Percentiles rank a stretch among this genome's conserved stretches.
These are phyloP conservation scores for Hymenoscyphus fructigenus DNA, from an alignment of 2,329 filamentous ascomycete species.

Conservation along the genomic window DNA sequence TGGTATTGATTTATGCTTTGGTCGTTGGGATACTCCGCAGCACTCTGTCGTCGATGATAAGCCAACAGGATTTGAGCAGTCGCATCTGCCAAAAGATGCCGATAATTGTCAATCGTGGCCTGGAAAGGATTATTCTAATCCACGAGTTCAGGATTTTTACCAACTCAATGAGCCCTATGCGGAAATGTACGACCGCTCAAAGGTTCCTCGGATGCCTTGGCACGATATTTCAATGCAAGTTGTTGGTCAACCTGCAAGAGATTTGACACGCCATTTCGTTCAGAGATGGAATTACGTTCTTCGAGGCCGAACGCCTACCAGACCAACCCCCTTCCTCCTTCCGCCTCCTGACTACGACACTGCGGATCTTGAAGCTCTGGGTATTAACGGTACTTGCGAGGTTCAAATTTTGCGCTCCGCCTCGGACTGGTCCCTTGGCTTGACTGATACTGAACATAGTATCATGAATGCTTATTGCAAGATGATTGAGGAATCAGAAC, in stretches of 20 bases:
- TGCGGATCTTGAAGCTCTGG: constrained; percentile 82
- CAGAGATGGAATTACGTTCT: constrained; percentile 98
- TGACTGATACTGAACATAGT: constrained; percentile 84
- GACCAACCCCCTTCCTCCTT: constrained; percentile 88
- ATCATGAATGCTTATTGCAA: constrained; percentile 96
- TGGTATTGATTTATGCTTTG: constrained; percentile 94
- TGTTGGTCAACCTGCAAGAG: constrained; percentile 90
- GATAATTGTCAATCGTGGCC: constrained; percentile 96
- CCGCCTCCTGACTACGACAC: constrained; percentile 89
- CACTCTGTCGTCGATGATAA: constrained; percentile 91
- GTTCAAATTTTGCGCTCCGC: constrained; percentile 94
- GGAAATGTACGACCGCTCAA: constrained; percentile 95
- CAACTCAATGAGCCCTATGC: constrained; percentile 91
- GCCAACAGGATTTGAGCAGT: constrained; percentile 86
- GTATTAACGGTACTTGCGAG: constrained; percentile 90
- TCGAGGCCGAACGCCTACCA: constrained; percentile 86
- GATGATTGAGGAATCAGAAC: constrained; percentile 91
- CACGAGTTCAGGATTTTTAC: constrained; percentile 92
- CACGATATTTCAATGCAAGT: constrained; percentile 98
- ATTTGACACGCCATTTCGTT: constrained; percentile 93
- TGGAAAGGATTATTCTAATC: constrained; percentile 98
- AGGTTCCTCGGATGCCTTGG: constrained; percentile 94
- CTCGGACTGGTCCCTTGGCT: constrained; percentile 87
- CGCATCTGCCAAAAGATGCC: constrained; percentile 75
- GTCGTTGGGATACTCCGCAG: constrained; percentile 94